Evolutionary conservation across 306 rosid species (phyloP).

Genomic region (Benincasa hispida): DNA sequence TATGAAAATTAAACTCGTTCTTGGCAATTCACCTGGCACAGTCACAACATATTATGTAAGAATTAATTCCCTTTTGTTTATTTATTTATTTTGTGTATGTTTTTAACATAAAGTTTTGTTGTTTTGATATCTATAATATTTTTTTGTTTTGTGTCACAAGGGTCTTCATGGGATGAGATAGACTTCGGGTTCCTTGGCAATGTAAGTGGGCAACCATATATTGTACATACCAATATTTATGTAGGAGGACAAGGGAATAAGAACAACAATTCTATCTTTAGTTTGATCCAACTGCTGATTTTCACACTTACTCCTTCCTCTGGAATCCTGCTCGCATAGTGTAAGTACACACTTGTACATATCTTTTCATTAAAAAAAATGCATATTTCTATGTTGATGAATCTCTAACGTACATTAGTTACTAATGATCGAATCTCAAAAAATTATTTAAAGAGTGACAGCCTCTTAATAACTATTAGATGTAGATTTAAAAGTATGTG

Average conservation of each 20-base stretch:
- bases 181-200: constrained; percentile 33
- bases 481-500: no score
- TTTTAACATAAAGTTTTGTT: no score
- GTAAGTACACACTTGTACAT: no score
- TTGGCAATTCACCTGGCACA: constrained; percentile 57
- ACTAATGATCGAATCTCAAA: no score
- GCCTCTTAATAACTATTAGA: no score
- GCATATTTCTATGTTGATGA: no score
- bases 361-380: no score
- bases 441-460: no score
- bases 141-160: not conserved
- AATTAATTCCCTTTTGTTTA: no score
- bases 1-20: constrained; percentile 53
- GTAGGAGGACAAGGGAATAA: constrained; percentile 20
- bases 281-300: constrained; percentile 28
- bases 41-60: constrained; percentile 51
- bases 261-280: constrained; percentile 35
- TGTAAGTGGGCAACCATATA: constrained; percentile 25
- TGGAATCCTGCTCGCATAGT: constrained; percentile 22
- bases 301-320: constrained; percentile 27
- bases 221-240: constrained; percentile 25
- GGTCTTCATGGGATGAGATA: constrained; percentile 28
- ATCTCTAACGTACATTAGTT: no score
- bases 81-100: no score
- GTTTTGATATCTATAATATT: no score